Conservation (phyloP, 345 rosid species). For the Populus alba region DNA sequence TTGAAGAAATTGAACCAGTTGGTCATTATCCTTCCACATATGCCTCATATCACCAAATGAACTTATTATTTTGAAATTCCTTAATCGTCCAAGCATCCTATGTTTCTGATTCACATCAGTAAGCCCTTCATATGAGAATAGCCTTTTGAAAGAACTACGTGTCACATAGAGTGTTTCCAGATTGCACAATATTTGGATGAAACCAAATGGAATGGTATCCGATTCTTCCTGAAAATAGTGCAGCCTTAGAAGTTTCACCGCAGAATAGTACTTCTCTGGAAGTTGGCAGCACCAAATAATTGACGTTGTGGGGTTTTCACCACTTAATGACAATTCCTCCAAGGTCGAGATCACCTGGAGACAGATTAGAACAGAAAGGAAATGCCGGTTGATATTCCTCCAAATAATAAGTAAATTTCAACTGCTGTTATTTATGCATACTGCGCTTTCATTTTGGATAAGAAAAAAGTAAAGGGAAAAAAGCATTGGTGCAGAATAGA, state of each 20-base stretch:
- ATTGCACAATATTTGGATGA: neutral
- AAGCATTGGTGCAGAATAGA: neutral
- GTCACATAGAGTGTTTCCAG: neutral
- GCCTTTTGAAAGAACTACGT: neutral
- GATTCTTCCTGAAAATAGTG: neutral
- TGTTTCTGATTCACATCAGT: too few relatives aligned
- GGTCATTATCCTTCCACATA: neutral
- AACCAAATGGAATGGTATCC: neutral
- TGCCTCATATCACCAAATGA: neutral
- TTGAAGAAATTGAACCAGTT: neutral
- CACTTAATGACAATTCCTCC: neutral
- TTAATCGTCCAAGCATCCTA: neutral
- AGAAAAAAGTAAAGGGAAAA: neutral
- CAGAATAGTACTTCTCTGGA: neutral
- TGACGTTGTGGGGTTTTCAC: neutral
- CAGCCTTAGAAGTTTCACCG: neutral
- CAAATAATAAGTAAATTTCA: neutral
- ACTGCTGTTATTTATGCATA: neutral
- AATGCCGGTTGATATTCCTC: neutral
- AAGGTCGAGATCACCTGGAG: neutral
- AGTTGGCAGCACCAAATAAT: neutral
- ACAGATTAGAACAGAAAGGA: neutral
- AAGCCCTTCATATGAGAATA: neutral
- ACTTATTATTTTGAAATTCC: neutral
- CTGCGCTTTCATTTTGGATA: too few relatives aligned